Base-by-base conservation (phyloP, 345 rosid species). In the Raphanus raphanistrum region DNA sequence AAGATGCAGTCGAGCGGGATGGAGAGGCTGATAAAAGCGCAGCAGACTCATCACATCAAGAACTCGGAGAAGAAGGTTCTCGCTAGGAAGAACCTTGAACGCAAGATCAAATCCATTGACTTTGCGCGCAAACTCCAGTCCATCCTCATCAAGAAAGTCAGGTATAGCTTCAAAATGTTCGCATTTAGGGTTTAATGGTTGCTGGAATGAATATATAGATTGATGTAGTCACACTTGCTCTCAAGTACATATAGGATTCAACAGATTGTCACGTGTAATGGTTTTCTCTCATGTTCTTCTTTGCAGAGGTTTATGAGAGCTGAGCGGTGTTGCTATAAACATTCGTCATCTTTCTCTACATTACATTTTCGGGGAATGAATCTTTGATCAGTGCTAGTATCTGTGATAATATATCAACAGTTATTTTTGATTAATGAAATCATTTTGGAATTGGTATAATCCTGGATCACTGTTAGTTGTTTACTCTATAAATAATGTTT, bases 61-160 rank as follows among this genome's bases (percentile, higher is more conserved):
- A 90, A 94, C 76, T 94, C 98, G 32, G 97, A 94, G 92, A 92
- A 89, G 86, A 89, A 95, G 31, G 88, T 94, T 58, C 67, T 94
- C 61, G 98, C 98, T 3, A 90, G 92, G 59, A 92, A 94, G 85
- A 81, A 45, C 66, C 88, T 92, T 12, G 84, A 90, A 79, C 87
- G 86, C 2, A 89, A 74, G 84, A 74, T 94, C 77, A 88, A 80
- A 70, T 86, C 97, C 11, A 85, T 90, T 84, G 92, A 89, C 33
- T 82, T 88, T 17, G 87, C 95, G 8, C 92, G 88, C 65, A 94
- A 92, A 83, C 95, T 94, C 73, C 84, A 90, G 73, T 68, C 91
- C 21, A 88, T 94, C 64, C 94, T 90, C 84, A 67, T 84, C 72
- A 85, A 87, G 85, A 90, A 90, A 87, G 89, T 84, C 90, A 87